A percentile compares a stretch with the other conserved stretches of the same genome.
Conservation (phyloP, 352 stramenopile species). For the Detonula confervacea region DNA sequence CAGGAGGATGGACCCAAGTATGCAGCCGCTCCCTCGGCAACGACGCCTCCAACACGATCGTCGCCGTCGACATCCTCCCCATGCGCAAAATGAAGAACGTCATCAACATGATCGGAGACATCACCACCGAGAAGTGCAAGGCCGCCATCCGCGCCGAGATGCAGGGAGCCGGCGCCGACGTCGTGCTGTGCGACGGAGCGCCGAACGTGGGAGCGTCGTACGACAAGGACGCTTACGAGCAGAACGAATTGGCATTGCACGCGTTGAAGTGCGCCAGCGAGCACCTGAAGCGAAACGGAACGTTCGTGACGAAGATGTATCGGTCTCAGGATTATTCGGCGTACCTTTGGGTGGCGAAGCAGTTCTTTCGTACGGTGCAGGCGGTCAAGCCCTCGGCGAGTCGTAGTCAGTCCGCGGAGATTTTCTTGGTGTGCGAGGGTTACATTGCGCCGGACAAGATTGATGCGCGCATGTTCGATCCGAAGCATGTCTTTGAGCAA, state of each 20-base stretch:
- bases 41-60: conserved; percentile 86
- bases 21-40: conserved; percentile 81
- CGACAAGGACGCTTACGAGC: conserved; percentile 98
- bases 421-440: conserved; percentile 98
- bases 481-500: conserved; percentile 97
- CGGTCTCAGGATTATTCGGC: conserved; percentile 98
- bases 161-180: conserved; percentile 88
- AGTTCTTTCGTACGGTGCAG: conserved; percentile 98
- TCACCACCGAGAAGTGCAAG: conserved; percentile 87
- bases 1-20: conserved; percentile 96
- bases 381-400: conserved; percentile 98
- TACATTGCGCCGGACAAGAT: conserved; percentile 97
- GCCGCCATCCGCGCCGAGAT: conserved; percentile 79
- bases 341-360: conserved; percentile 98
- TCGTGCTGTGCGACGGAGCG: conserved; percentile 98
- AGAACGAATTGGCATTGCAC: conserved; percentile 97
- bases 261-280: conserved; percentile 97
- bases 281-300: conserved; percentile 93
- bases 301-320: conserved; percentile 97
- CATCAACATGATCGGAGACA: conserved; percentile 95
- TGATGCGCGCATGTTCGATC: conserved; percentile 96
- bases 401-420: conserved; percentile 98
- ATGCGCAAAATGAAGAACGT: conserved; percentile 96
- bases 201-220: conserved; percentile 98
- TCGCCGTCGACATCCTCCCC: conserved; percentile 98